These are phyloP conservation scores for Tylopilus rubrobrunneus DNA, from an alignment of 768 basidiomycete species.

Conservation along the genomic window DNA sequence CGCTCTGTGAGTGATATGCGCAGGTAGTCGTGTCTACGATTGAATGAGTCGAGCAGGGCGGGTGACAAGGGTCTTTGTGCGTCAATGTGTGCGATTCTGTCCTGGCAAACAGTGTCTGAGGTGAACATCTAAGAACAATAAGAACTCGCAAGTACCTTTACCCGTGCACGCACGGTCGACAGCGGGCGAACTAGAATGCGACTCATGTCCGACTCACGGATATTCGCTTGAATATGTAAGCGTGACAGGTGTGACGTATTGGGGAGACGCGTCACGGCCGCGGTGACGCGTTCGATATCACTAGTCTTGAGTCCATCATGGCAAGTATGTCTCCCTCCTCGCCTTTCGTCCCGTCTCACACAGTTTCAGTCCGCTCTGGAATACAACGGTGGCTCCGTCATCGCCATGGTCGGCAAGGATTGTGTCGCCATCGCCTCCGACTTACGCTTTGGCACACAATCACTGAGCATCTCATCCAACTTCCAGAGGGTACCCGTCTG, in stretches of 20 bases:
- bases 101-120: conserved; percentile 32
- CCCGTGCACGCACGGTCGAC: conserved; percentile 13
- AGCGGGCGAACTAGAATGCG: conserved; percentile 11
- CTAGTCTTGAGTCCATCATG: conserved; percentile 15
- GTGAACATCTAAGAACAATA: not conserved
- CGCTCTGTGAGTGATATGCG: conserved; percentile 83
- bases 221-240: not conserved
- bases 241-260: conserved; percentile 1
- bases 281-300: conserved; percentile 22
- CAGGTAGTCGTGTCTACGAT: conserved; percentile 77
- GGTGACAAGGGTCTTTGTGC: conserved; percentile 43
- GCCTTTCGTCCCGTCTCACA: conserved; percentile 2
- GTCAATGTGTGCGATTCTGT: conserved; percentile 55
- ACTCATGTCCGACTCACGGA: conserved; percentile 2
- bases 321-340: conserved; percentile 10
- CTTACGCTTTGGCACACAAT: conserved; percentile 84
- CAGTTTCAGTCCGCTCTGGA: conserved; percentile 78
- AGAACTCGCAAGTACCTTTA: conserved; percentile 16
- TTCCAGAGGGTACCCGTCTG: conserved; percentile 79
- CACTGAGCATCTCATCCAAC: conserved; percentile 81
- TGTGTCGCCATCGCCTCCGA: conserved; percentile 99
- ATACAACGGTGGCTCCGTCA: conserved; percentile 94
- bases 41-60: conserved; percentile 61
- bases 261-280: conserved; percentile 20
- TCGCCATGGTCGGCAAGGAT: conserved; percentile 99